phyloP scores from a whole-genome alignment of 495 filamentous ascomycete species.

The Neurospora sp. region DNA sequence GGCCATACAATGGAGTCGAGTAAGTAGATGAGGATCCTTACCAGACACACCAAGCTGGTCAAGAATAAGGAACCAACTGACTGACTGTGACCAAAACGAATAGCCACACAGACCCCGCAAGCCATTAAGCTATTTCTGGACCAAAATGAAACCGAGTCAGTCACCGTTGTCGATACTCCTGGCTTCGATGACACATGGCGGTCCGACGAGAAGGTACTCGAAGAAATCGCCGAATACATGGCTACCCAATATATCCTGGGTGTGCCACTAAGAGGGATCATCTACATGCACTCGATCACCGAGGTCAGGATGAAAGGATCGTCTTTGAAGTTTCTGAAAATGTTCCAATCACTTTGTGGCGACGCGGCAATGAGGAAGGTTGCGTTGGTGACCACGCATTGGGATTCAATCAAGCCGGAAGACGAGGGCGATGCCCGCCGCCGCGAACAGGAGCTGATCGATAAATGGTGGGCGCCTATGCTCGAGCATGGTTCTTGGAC shows the following conservation, averaged over 20 bases:
- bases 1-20: slow-evolving; percentile 14
- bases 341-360: slow-evolving; percentile 29
- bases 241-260: slow-evolving; percentile 16
- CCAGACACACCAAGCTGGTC: neutral
- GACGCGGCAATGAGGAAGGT: slow-evolving; percentile 19
- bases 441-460: slow-evolving; percentile 21
- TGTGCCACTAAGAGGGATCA: slow-evolving; percentile 23
- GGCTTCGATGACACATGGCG: slow-evolving; percentile 29
- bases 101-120: neutral
- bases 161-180: slow-evolving; percentile 27
- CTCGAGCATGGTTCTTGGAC: neutral
- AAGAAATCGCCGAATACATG: slow-evolving; percentile 23
- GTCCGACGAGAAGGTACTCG: slow-evolving; percentile 25
- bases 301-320: slow-evolving; percentile 25
- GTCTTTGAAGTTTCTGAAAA: slow-evolving; percentile 14
- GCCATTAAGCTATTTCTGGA: slow-evolving; percentile 11
- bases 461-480: slow-evolving; percentile 21
- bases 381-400: slow-evolving; percentile 32
- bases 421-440: slow-evolving; percentile 1
- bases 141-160: slow-evolving; percentile 2
- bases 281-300: slow-evolving; percentile 33
- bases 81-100: neutral
- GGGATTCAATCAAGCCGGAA: slow-evolving; percentile 16
- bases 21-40: slow-evolving; percentile 1
- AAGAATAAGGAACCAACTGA: neutral